Evolutionary conservation across 1,284 basidiomycete genomes (phyloP).

Genomic region (Malassezia cuniculi): DNA sequence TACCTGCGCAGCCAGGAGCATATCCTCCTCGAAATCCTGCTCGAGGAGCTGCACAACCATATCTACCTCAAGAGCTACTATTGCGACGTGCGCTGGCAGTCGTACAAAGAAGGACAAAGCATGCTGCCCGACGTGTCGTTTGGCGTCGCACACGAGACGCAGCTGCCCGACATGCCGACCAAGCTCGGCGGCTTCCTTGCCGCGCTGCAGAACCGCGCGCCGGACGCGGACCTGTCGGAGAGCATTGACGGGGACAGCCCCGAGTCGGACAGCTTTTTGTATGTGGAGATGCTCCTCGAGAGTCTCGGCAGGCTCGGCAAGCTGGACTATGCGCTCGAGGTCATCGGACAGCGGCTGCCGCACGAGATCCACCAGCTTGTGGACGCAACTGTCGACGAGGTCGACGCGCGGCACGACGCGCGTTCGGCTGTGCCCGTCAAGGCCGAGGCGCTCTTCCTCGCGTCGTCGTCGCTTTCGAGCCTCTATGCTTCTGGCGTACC

Average conservation of each 20-base stretch:
- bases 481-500: conserved; percentile 1
- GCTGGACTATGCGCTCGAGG: conserved; percentile 71
- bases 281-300: conserved; percentile 86
- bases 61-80: conserved; percentile 95
- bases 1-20: conserved; percentile 76
- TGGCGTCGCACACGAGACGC: conserved; percentile 12
- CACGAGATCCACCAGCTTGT: conserved; percentile 74
- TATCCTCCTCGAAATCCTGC: conserved; percentile 56
- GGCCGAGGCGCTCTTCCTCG: conserved; percentile 51
- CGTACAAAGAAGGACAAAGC: conserved; percentile 69
- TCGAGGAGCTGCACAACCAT: conserved; percentile 92
- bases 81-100: conserved; percentile 80
- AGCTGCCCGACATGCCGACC: not conserved
- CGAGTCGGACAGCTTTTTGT: conserved; percentile 81
- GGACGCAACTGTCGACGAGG: conserved; percentile 76
- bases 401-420: conserved; percentile 52
- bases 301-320: conserved; percentile 80
- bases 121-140: conserved; percentile 29
- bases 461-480: conserved; percentile 31
- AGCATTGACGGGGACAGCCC: conserved; percentile 52
- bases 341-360: conserved; percentile 67
- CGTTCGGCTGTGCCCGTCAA: conserved; percentile 52
- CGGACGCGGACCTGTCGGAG: conserved; percentile 4
- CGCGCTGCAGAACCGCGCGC: too few species aligned
- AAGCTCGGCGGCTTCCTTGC: too few species aligned